Base-by-base conservation (phyloP, 1,284 basidiomycete genomes). In the Sphagnurus paluster region DNA sequence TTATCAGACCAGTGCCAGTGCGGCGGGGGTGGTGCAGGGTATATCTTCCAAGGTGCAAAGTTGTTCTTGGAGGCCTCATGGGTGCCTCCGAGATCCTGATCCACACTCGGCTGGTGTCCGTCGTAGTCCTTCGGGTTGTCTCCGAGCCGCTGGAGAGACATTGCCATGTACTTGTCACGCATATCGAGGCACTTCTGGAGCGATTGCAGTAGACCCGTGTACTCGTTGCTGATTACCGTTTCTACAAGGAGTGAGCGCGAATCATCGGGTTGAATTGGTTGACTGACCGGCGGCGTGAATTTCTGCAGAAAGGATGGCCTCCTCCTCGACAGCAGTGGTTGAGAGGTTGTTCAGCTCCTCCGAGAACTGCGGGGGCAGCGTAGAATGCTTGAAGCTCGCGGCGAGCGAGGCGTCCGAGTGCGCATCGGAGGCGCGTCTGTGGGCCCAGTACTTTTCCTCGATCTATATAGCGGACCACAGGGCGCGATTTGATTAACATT, bases 61-160 rank as follows among this genome's bases (percentile, higher is more conserved):
- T 66, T 64, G n/a, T 60, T 45, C 17, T 68, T 54, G 1, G 61
- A 9, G 2, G 28, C 19, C 56, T 60, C 16, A 46, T 52, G 23
- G 68, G 62, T 37, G 30, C 11, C 3, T 16, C 32, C 36, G 19
- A 49, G 32, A 33, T 48, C 50, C 23, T 39, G 17, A 32, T 48
- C 40, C 30, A 48, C 32, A n/a, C 29, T 35, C 4, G 37, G 33
- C 10, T 47, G 37, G 5, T 46, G 42, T 2, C 41, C 88, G 56
- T 97, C 95, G 62, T 93, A 81, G 65, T 97, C 91, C 53, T 80
- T 79, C 0, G 94, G 94, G 64, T 97, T 90, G 68, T 98, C 95
- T 3, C 93, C 93, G 1, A 95, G 77, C 44, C 88, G 79, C 64
- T 98, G 94, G 6, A 84, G 78, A 0, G 93, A 96, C 44, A 80